Conservation (phyloP, 805 yeast genomes). For the Ogataea nitratoaversa region DNA sequence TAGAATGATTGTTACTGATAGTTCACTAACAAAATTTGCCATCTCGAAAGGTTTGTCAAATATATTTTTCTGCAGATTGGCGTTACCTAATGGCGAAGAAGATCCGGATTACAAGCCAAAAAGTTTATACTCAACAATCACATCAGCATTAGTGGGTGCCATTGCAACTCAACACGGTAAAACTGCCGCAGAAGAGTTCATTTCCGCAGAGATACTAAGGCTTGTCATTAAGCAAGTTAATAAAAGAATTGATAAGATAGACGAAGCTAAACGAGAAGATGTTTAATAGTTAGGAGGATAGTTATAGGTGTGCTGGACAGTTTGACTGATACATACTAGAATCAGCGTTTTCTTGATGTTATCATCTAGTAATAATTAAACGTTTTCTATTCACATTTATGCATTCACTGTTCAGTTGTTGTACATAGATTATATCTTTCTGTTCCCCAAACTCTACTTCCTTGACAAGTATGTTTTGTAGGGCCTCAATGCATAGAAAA, state of each 20-base stretch:
- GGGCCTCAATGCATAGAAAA: no score
- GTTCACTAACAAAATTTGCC: constrained; percentile 49
- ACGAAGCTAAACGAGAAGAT: neutral
- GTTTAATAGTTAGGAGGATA: neutral
- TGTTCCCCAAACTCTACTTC: no score
- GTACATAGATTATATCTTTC: neutral
- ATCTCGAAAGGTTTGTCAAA: constrained; percentile 43
- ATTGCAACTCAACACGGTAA: constrained; percentile 61
- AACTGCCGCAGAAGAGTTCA: constrained; percentile 51
- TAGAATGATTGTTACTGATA: constrained; percentile 47
- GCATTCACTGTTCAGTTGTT: neutral
- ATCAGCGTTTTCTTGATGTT: no score
- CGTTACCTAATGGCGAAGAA: constrained; percentile 32
- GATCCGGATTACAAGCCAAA: constrained; percentile 22
- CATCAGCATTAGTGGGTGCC: constrained; percentile 61
- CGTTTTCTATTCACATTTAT: no score
- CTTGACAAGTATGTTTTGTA: no score
- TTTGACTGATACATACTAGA: no score
- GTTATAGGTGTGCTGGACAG: neutral
- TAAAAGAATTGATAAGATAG: neutral
- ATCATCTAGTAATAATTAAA: no score
- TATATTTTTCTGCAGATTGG: constrained; percentile 62
- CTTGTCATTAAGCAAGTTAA: neutral
- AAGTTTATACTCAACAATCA: constrained; percentile 27
- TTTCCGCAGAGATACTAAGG: constrained; percentile 19